Percentiles rank a stretch among this genome's conserved stretches.
phyloP scores from a whole-genome alignment of 1,139 yeast species.

The Blastobotrys apis region DNA sequence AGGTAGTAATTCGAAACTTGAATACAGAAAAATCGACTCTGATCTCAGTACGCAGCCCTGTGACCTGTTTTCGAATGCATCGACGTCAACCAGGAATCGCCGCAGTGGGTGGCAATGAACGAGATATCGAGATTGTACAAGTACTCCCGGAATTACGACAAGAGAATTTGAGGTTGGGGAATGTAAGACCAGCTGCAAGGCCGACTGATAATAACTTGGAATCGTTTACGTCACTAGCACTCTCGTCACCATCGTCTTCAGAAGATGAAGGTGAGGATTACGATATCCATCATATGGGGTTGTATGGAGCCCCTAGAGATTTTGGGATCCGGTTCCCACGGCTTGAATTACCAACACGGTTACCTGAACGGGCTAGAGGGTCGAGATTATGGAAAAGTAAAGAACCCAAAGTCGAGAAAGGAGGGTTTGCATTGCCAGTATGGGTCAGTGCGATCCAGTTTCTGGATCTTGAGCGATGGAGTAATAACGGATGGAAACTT shows the following conservation, averaged over 20 bases:
- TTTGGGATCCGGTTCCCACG: neutral
- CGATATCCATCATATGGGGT: neutral
- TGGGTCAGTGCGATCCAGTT: constrained; percentile 36
- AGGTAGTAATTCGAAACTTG: constrained; percentile 44
- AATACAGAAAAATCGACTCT: constrained; percentile 33
- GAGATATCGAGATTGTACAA: constrained; percentile 37
- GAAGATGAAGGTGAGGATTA: neutral
- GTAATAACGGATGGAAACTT: constrained; percentile 29
- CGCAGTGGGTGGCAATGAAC: constrained; percentile 45
- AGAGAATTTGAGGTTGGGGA: neutral
- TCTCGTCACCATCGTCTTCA: neutral
- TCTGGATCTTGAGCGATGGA: constrained; percentile 28
- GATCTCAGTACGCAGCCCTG: constrained; percentile 29
- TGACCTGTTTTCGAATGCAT: constrained; percentile 38
- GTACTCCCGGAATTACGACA: constrained; percentile 13
- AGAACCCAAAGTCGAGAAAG: constrained; percentile 13
- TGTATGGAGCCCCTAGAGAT: neutral
- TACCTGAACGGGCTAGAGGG: neutral
- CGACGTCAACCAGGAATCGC: constrained; percentile 33
- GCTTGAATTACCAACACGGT: neutral
- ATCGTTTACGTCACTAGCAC: neutral
- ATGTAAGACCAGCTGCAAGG: neutral
- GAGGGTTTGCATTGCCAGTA: constrained; percentile 18
- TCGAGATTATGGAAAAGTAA: constrained; percentile 30
- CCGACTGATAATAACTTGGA: no score